Evolutionary conservation across 352 stramenopile genomes (phyloP), one percentile per base, ranked within the genome.

Genomic region (Phytopythium kandeliae): DNA sequence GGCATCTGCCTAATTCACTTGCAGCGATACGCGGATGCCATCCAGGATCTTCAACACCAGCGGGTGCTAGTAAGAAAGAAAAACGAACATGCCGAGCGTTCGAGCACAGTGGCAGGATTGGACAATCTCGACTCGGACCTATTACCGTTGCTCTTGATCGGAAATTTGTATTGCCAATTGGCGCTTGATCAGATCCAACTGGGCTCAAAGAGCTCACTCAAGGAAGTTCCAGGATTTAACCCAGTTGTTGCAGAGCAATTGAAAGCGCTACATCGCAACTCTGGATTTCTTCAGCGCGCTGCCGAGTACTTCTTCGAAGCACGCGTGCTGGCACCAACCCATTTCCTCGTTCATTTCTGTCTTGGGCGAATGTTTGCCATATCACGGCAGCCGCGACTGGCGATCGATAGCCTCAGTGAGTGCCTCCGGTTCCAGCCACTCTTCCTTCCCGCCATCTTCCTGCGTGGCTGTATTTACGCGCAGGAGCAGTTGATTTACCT

Each of bases 131-230:
- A 63, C 7, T 51, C 72, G 8, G 65, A 78, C 6, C 24, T 56
- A 0, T 30, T 86, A 5, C 70, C 71, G 40, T 66, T 60, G 21
- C 36, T 84, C 3, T 47, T 78, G 21, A 64, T 86, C 0, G 75
- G 67, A 2, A 86, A 84, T 40, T 51, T 86, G 22, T 80, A 86
- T 57, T 85, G 69, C 36, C 70, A 84, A 17, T 43, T 78, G 0
- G 69, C 71, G 6, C 62, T 80, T 12, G 67, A 84, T 28, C 60
- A 84, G n/a, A 61, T 71, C 40, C 67, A 66, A 19, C 45, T 58
- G 6, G 72, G 51, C 26, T 57, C 69, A 2, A 58, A 19, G 0
- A 44, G 63, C 6, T 50, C 57, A 6, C 58, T 63, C 11, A 81
- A 71, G 22, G 52, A 48, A 7, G 48, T 60, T 2, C 38, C 40